phyloP scores from a whole-genome alignment of 345 rosid species.

The Citrus australasica region DNA sequence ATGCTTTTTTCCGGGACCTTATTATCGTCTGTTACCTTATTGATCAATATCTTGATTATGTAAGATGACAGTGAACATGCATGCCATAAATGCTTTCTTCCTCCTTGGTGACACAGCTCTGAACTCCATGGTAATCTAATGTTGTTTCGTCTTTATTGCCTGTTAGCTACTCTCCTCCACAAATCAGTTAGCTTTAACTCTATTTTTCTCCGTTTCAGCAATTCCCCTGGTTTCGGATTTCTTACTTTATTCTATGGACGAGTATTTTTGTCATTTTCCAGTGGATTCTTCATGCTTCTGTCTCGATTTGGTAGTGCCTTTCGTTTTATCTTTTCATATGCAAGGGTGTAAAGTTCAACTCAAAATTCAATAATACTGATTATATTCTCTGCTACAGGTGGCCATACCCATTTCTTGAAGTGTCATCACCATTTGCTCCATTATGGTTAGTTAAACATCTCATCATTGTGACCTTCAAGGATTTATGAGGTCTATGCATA shows the following conservation, averaged over 20 bases:
- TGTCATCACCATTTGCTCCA: slow-evolving; percentile 53
- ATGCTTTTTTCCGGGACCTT: neutral
- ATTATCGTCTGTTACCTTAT: slow-evolving; percentile 1
- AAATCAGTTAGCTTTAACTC: neutral
- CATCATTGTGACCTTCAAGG: neutral
- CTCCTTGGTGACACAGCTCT: slow-evolving; percentile 57
- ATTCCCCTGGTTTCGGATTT: slow-evolving; percentile 61
- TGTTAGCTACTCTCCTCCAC: neutral
- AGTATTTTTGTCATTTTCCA: slow-evolving; percentile 53
- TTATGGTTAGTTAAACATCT: slow-evolving; percentile 40
- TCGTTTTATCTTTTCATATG: neutral
- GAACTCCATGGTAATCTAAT: slow-evolving; percentile 51
- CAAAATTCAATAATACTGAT: neutral
- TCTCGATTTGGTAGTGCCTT: slow-evolving; percentile 35
- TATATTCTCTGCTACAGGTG: slow-evolving; percentile 37
- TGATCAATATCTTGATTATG: slow-evolving; percentile 10
- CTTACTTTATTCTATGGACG: slow-evolving; percentile 67
- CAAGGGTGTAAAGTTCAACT: neutral
- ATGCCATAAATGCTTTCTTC: slow-evolving; percentile 50
- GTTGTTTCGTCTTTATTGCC: neutral
- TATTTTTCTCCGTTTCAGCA: slow-evolving; percentile 37
- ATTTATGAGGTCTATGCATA: neutral
- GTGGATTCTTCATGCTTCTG: slow-evolving; percentile 55
- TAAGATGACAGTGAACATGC: slow-evolving; percentile 67
- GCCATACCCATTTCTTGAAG: slow-evolving; percentile 75